Evolutionary conservation across 1,284 basidiomycete species (phyloP).

Genomic region (Ustilago loliicola): DNA sequence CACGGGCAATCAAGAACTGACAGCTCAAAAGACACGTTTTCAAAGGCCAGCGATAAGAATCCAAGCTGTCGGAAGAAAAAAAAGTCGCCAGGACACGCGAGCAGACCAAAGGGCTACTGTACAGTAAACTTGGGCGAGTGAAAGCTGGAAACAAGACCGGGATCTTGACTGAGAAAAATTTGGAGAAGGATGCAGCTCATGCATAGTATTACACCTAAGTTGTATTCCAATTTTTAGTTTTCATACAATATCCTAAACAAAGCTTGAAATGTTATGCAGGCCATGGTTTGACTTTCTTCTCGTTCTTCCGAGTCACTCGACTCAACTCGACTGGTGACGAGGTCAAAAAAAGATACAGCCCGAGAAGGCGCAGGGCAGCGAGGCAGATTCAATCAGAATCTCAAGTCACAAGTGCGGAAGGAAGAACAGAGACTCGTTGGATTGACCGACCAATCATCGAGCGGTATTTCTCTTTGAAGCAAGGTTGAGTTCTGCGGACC

Average conservation of each 20-base stretch:
- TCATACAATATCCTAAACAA: not conserved
- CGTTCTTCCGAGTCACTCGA: conserved; percentile 10
- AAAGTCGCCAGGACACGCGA: not conserved
- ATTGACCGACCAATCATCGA: conserved; percentile 10
- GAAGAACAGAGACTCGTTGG: not conserved
- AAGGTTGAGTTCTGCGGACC: not conserved
- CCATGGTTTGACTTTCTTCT: conserved; percentile 4
- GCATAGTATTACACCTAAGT: not conserved
- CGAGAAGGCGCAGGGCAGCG: not conserved
- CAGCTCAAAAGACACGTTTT: not conserved
- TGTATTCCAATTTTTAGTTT: not conserved
- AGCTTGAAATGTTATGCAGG: not conserved
- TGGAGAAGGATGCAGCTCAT: not conserved
- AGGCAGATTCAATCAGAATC: conserved; percentile 11
- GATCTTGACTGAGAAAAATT: not conserved
- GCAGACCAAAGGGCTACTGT: too few relatives aligned
- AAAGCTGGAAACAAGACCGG: conserved; percentile 9
- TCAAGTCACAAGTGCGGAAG: not conserved
- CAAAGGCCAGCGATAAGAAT: not conserved
- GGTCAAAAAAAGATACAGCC: too few relatives aligned
- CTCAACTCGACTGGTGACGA: not conserved
- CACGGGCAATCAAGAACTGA: not conserved
- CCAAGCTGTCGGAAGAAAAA: not conserved
- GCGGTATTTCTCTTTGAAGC: conserved; percentile 5
- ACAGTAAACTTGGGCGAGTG: too few relatives aligned